These are phyloP conservation scores for Fulvia fulva DNA, from an alignment of 2,329 filamentous ascomycete species.

Conservation along the genomic window DNA sequence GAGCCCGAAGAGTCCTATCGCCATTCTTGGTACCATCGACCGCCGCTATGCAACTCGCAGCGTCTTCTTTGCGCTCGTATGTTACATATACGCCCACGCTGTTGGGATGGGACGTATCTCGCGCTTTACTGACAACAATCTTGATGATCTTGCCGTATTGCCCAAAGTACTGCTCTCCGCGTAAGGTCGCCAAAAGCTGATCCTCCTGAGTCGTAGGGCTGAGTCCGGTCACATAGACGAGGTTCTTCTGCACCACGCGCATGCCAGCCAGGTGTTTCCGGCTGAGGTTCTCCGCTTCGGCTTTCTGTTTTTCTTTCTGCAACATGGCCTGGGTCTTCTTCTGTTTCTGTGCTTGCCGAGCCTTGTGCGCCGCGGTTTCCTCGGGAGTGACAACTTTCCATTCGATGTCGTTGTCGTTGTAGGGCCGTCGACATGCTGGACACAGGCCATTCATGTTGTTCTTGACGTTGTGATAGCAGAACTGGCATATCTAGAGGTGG, in stretches of 20 bases:
- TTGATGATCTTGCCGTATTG: slow-evolving; percentile 99
- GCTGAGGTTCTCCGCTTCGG: slow-evolving; percentile 91
- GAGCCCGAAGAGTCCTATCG: slow-evolving; percentile 72
- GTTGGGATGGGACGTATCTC: slow-evolving; percentile 69
- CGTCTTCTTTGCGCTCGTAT: slow-evolving; percentile 87
- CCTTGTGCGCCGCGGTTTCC: slow-evolving; percentile 73
- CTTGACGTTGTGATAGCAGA: slow-evolving; percentile 99
- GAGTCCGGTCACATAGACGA: slow-evolving; percentile 94
- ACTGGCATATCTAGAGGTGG: slow-evolving; percentile 80
- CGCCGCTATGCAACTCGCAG: slow-evolving; percentile 80
- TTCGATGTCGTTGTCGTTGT: slow-evolving; percentile 95
- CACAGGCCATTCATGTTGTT: slow-evolving; percentile 96
- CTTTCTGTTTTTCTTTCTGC: slow-evolving; percentile 93
- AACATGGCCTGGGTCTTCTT: slow-evolving; percentile 86
- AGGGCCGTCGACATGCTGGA: slow-evolving; percentile 91
- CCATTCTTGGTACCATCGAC: slow-evolving; percentile 92
- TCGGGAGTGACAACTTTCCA: slow-evolving; percentile 93
- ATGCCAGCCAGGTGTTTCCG: slow-evolving; percentile 95
- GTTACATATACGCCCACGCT: slow-evolving; percentile 98
- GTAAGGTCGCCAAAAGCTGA: slow-evolving; percentile 81
- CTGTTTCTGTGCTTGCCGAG: slow-evolving; percentile 74
- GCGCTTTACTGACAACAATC: slow-evolving; percentile 96
- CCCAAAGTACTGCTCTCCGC: slow-evolving; percentile 90
- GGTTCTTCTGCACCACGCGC: slow-evolving; percentile 94
- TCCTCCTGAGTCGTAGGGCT: slow-evolving; percentile 91